phyloP scores from a whole-genome alignment of 371 early-diverging fungal genomes.

The Mortierella sp. region DNA sequence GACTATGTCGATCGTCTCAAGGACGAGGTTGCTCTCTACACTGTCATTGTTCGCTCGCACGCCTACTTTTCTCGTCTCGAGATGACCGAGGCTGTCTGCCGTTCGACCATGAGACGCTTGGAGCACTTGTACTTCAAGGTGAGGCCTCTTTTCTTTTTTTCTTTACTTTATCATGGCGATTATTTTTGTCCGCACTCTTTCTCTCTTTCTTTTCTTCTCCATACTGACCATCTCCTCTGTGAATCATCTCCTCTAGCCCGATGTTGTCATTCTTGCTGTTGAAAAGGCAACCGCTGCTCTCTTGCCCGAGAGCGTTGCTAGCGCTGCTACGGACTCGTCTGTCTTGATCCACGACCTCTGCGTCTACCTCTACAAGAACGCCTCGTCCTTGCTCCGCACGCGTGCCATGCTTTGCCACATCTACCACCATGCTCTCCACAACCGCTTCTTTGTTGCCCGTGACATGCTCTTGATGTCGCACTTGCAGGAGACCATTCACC shows the following conservation, averaged over 20 bases:
- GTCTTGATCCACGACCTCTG: constrained; percentile 84
- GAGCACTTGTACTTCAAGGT: constrained; percentile 97
- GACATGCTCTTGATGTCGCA: constrained; percentile 98
- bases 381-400: constrained; percentile 85
- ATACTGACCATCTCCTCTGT: constrained; percentile 33
- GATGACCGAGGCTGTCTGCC: constrained; percentile 70
- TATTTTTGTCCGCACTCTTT: constrained; percentile 20
- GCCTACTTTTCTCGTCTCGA: constrained; percentile 75
- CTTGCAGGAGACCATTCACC: constrained; percentile 92
- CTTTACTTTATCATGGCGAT: background rate
- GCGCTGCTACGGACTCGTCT: constrained; percentile 61
- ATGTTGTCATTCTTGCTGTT: constrained; percentile 45
- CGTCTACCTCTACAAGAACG: constrained; percentile 88
- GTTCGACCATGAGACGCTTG: constrained; percentile 86
- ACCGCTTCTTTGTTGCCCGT: constrained; percentile 91
- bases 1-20: constrained; percentile 95
- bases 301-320: constrained; percentile 54
- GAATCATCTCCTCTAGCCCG: background rate
- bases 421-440: constrained; percentile 95
- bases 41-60: constrained; percentile 88
- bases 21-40: constrained; percentile 90
- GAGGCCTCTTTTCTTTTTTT: constrained; percentile 6
- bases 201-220: constrained; percentile 60
- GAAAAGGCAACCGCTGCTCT: constrained; percentile 50
- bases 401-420: constrained; percentile 98